Evolutionary conservation across 2,329 filamentous ascomycete genomes (phyloP).

Genomic region (Hypoxylon sp.): DNA sequence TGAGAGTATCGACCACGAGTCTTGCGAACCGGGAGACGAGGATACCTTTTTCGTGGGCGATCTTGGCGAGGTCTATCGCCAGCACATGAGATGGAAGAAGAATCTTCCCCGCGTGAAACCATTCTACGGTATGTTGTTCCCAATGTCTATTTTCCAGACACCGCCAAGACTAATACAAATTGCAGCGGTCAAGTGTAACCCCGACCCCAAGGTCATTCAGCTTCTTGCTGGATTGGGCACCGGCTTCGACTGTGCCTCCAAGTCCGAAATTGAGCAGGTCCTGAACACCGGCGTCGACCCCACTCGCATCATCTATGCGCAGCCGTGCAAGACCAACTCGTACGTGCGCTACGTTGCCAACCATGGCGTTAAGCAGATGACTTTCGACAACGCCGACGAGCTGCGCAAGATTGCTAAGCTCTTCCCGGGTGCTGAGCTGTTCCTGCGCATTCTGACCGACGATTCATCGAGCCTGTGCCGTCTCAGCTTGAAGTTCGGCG

Average conservation of each 20-base stretch:
- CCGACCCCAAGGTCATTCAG: constrained; percentile 85
- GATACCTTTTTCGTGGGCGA: constrained; percentile 99
- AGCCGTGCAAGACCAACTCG: constrained; percentile 99
- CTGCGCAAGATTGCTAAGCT: constrained; percentile 96
- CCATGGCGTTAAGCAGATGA: constrained; percentile 94
- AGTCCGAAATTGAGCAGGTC: constrained; percentile 94
- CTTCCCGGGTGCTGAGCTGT: constrained; percentile 88
- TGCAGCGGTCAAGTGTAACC: constrained; percentile 97
- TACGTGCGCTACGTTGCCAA: constrained; percentile 90
- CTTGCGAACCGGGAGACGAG: constrained; percentile 90
- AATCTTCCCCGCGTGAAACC: constrained; percentile 92
- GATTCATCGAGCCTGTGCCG: constrained; percentile 94
- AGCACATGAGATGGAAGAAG: constrained; percentile 97
- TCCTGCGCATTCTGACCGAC: constrained; percentile 93
- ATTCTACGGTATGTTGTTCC: constrained; percentile 78
- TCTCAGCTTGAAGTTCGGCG: constrained; percentile 96
- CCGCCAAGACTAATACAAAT: constrained; percentile 17
- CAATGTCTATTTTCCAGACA: not conserved
- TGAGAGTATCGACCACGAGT: constrained; percentile 82
- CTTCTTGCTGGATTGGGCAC: constrained; percentile 88
- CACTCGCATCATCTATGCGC: constrained; percentile 95
- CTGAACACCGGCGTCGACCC: constrained; percentile 83
- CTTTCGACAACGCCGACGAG: constrained; percentile 98
- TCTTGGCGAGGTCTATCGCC: constrained; percentile 97
- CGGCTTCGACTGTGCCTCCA: constrained; percentile 98